Evolutionary conservation across 139 green algal species (phyloP), one percentile per base, ranked within the genome.

Genomic region (Parachlorella kessleri): DNA sequence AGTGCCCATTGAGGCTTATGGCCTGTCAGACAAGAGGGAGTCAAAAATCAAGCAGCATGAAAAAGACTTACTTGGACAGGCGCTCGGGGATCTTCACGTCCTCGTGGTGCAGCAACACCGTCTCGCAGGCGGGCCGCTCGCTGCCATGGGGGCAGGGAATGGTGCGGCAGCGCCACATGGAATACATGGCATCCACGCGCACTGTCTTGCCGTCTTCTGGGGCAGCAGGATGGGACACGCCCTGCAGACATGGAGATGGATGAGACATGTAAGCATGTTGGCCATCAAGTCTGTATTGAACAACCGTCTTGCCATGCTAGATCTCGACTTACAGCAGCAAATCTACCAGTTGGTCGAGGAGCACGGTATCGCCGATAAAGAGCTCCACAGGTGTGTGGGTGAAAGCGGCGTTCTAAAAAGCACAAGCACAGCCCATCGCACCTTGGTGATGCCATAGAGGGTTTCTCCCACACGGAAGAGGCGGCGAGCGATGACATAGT

Each of bases 31-130:
- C n/a, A n/a, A n/a, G n/a, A n/a, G n/a, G n/a, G n/a, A n/a, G n/a
- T n/a, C n/a, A n/a, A n/a, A n/a, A n/a, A n/a, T n/a, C n/a, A n/a
- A n/a, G n/a, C n/a, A n/a, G n/a, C n/a, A n/a, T n/a, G n/a, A n/a
- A n/a, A n/a, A n/a, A n/a, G n/a, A n/a, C n/a, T n/a, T 18, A 59
- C 48, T 18, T 59, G 14, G 48, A 14, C 48, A 59, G 48, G 48
- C 48, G 48, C 48, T 59, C 48, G 14, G 48, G 48, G 48, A 97
- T 94, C 76, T 95, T 94, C 78, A 98, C 94, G 83, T 95, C 84
- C 90, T 98, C 94, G 73, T 92, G 89, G 84, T 98, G 94, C 76
- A 98, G 85, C 78, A 98, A 88, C 53, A 92, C 59, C 4, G 91
- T 94, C 86, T 97, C 90, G 71, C 86, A 93, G 6, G 92, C 93